These are phyloP conservation scores for Zymoseptoria crescenta DNA, from an alignment of 2,329 filamentous ascomycete species.

Conservation along the genomic window DNA sequence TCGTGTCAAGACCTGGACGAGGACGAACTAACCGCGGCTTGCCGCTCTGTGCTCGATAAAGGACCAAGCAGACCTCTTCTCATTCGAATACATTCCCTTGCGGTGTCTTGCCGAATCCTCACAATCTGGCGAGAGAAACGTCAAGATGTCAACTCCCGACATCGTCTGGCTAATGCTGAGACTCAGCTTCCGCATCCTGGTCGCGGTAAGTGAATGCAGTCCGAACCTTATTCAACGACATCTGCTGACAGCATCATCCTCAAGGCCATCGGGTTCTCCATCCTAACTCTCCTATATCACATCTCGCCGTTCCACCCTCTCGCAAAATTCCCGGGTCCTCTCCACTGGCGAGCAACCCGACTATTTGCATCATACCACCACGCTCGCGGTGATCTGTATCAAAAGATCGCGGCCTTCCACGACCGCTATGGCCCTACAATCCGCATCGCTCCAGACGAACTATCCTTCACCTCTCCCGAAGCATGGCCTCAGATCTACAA, in stretches of 20 bases:
- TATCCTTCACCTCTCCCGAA: constrained; percentile 21
- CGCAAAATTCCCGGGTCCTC: constrained; percentile 17
- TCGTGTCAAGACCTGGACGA: neutral
- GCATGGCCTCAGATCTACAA: constrained; percentile 22
- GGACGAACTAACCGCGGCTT: neutral
- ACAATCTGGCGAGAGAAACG: neutral
- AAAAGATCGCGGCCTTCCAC: constrained; percentile 21
- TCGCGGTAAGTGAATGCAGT: neutral
- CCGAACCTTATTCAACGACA: neutral
- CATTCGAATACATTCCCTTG: neutral
- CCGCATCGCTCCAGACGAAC: constrained; percentile 24
- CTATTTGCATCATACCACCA: constrained; percentile 18
- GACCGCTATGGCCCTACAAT: constrained; percentile 20
- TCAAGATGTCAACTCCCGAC: neutral
- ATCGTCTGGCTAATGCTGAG: neutral
- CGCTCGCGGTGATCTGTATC: constrained; percentile 15
- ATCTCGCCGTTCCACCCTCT: constrained; percentile 20
- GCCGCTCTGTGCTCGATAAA: neutral
- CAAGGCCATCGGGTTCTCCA: neutral
- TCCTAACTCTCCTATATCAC: constrained; percentile 12
- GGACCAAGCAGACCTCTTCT: neutral
- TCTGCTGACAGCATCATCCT: neutral
- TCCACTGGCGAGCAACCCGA: constrained; percentile 15
- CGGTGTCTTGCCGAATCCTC: neutral
- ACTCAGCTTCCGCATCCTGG: neutral